These are phyloP conservation scores for Penicillium daleae DNA, from an alignment of 495 filamentous ascomycete species.

Conservation along the genomic window DNA sequence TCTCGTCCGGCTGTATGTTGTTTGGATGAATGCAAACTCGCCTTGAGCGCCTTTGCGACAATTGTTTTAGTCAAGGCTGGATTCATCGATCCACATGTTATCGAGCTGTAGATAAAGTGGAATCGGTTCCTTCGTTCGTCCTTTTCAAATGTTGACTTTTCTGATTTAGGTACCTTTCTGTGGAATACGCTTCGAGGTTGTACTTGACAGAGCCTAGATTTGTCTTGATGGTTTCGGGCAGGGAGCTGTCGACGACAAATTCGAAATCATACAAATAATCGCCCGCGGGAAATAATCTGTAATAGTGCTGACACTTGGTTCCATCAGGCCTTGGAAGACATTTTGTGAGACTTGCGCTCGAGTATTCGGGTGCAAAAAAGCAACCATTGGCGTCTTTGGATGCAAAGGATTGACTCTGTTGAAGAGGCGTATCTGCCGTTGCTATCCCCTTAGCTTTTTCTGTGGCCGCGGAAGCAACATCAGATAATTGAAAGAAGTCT, in stretches of 20 bases:
- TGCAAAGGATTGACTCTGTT: not conserved
- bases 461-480: not conserved
- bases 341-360: not conserved
- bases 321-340: not conserved
- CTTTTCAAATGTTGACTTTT: not conserved
- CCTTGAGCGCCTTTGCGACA: not conserved
- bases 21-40: not conserved
- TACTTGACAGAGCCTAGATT: not conserved
- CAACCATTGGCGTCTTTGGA: not conserved
- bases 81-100: not conserved
- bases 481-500: not conserved
- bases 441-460: not conserved
- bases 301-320: not conserved
- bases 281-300: not conserved
- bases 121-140: not conserved
- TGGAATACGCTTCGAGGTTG: not conserved
- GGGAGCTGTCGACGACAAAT: not conserved
- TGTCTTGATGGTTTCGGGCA: conserved; percentile 1
- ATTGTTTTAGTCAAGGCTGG: not conserved
- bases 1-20: not conserved
- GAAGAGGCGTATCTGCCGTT: not conserved
- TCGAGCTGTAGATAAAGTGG: too few relatives aligned
- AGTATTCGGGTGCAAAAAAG: not conserved
- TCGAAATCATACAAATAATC: conserved; percentile 1
- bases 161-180: not conserved